Evolutionary conservation across 768 basidiomycete genomes (phyloP), one percentile per base, ranked within the genome.

Genomic region (Calocybe gangraenosa): DNA sequence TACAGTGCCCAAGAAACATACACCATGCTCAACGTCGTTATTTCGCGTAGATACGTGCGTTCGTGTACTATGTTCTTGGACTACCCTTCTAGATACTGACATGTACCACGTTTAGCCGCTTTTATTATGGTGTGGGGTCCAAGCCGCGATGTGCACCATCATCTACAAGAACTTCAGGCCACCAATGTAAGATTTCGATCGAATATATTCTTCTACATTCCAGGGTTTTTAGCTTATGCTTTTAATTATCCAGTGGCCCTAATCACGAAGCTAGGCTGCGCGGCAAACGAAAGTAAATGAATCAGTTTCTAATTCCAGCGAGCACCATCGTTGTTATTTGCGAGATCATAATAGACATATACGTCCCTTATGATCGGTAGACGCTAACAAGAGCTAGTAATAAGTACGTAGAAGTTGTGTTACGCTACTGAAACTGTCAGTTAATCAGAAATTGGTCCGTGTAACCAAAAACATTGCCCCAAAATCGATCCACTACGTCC

Each of bases 401-500:
- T n/a, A n/a, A n/a, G n/a, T n/a, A n/a, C n/a, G n/a, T n/a, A n/a
- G n/a, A n/a, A n/a, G n/a, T n/a, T n/a, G n/a, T n/a, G n/a, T n/a
- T n/a, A n/a, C n/a, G n/a, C n/a, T n/a, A n/a, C n/a, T n/a, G n/a
- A n/a, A n/a, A n/a, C n/a, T n/a, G n/a, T 44, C 34, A 61, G 23
- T 45, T 38, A 30, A 60, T 47, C 23, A 91, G 59, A 46, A 86
- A 75, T 53, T 86, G 81, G 28, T 80, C 71, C 2, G 85, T 72
- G 17, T 74, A 73, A 0, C 55, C 57, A 37, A 80, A 52, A 7
- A 84, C 65, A 52, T 81, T 78, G 17, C 62, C 58, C 87, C 89
- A 92, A 65, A 87, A 91, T 20, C 52, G 50, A 41, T 82, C 74
- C 19, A 90, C 79, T 3, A 69, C 66, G 1, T 71, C 77, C 32